Evolutionary conservation across 768 basidiomycete genomes (phyloP).

Genomic region (Tulasnella sp.): DNA sequence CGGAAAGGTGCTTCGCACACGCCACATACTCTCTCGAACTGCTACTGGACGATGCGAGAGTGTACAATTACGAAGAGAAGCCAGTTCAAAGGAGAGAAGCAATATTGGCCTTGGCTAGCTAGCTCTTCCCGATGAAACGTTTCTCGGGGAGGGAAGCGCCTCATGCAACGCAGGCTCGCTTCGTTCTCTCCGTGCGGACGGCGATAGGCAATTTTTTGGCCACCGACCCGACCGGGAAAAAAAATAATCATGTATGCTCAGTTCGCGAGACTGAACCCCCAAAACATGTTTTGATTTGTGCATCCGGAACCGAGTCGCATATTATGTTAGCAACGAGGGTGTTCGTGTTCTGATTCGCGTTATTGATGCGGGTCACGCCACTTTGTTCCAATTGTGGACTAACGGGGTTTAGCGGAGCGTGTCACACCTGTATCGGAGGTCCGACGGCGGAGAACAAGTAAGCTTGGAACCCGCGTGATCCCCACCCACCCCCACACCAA

Average conservation of each 20-base stretch:
- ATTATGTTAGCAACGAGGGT: slow-evolving; percentile 2
- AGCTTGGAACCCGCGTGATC: no score
- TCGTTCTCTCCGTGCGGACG: not conserved
- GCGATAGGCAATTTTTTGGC: no score
- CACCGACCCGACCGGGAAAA: no score
- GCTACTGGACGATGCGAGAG: not conserved
- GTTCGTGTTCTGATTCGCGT: not conserved
- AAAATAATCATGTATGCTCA: no score
- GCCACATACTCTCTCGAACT: not conserved
- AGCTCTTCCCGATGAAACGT: not conserved
- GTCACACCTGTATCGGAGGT: not conserved
- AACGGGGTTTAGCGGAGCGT: not conserved
- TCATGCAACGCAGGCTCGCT: not conserved
- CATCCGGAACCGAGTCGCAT: no score
- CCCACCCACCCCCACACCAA: no score
- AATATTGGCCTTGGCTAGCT: not conserved
- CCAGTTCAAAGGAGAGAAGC: not conserved
- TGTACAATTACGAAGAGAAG: slow-evolving; percentile 4
- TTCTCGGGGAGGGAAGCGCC: not conserved
- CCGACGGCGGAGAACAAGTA: not conserved
- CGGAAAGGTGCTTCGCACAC: not conserved
- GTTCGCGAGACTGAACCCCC: no score
- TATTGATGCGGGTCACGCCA: not conserved
- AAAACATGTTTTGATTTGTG: no score
- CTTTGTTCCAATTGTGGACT: slow-evolving; percentile 6